Evolutionary conservation across 2,329 filamentous ascomycete species (phyloP), one percentile per base, ranked within the genome.

Genomic region (Mariannaea elegans): DNA sequence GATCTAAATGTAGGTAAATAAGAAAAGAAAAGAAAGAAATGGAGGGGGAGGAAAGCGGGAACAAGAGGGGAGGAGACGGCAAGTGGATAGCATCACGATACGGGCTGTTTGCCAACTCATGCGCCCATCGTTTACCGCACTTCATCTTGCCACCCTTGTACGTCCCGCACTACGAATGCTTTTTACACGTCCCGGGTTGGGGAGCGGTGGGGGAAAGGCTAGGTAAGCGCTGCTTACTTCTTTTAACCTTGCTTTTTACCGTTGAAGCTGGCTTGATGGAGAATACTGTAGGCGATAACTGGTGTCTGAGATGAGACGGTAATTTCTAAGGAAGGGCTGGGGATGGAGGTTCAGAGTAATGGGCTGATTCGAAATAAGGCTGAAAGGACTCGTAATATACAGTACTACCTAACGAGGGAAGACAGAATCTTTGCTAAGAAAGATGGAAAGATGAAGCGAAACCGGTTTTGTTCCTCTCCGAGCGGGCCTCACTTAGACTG

Each of bases 61-160:
- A 50, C 44, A 29, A 36, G 45, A 53, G 23, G 31, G 23, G 23
- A 23, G 24, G 24, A 16, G n/a, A 21, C 13, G 21, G 41, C 14
- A 39, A 13, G 29, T 36, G 41, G 51, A 55, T 56, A 54, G 62
- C 47, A 63, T 56, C 47, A 62, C 63, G 47, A 31, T 34, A 32
- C 51, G 36, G 52, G 49, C 51, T 69, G 63, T 49, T 57, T 70
- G 64, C 67, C 63, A 67, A 52, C 66, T 67, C 61, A 67, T 29
- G 59, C 55, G 29, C 38, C 29, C 45, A 19, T 29, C 44, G 32
- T 57, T 23, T 48, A 55, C 24, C 34, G 42, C 46, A 50, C 45
- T 45, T 39, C 46, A 48, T 45, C 45, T 21, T 44, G 29, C 12
- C 31, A 46, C 18, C 53, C 44, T 56, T 39, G 48, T 50, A 48